Conservation (phyloP, 495 filamentous ascomycete genomes). For the Friedmanniomyces simplex region DNA sequence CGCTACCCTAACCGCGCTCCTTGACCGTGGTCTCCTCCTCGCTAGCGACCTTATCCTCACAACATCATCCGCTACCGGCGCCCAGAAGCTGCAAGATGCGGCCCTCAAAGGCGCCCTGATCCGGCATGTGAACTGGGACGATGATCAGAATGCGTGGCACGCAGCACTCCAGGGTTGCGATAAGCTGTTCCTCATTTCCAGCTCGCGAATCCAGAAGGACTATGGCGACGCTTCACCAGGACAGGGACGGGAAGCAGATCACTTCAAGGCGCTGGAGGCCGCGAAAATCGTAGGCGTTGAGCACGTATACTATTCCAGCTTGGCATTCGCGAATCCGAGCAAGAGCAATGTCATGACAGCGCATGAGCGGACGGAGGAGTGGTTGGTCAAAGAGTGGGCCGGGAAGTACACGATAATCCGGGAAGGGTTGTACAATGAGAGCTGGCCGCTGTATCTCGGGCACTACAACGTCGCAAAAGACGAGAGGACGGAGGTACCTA, state of each 20-base stretch:
- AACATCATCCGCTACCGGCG: conserved; percentile 18
- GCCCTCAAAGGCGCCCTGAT: conserved; percentile 24
- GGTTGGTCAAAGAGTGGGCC: conserved; percentile 35
- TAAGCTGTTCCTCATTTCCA: conserved; percentile 43
- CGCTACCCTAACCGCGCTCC: conserved; percentile 33
- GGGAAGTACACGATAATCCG: conserved; percentile 43
- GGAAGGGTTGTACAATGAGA: conserved; percentile 58
- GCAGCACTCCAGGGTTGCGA: conserved; percentile 35
- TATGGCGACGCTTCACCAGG: conserved; percentile 27
- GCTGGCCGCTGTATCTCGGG: conserved; percentile 57
- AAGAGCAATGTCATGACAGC: conserved; percentile 56
- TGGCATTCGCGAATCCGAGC: conserved; percentile 45
- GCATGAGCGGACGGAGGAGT: conserved; percentile 52
- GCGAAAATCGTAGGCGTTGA: conserved; percentile 46
- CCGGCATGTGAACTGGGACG: conserved; percentile 38
- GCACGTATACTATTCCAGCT: conserved; percentile 58
- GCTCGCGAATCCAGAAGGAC: conserved; percentile 30
- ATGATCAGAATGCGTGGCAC: conserved; percentile 20
- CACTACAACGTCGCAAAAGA: conserved; percentile 40
- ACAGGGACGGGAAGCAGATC: conserved; percentile 35
- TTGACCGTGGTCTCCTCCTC: conserved; percentile 27
- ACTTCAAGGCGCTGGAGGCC: conserved; percentile 46
- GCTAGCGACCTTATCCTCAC: conserved; percentile 32
- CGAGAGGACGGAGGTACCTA: conserved; percentile 26
- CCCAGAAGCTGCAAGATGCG: conserved; percentile 19